Percentiles rank a stretch among this genome's conserved stretches.
These are phyloP conservation scores for Actinomortierella wolfii DNA, from an alignment of 371 early-diverging fungal genomes.

Conservation along the genomic window DNA sequence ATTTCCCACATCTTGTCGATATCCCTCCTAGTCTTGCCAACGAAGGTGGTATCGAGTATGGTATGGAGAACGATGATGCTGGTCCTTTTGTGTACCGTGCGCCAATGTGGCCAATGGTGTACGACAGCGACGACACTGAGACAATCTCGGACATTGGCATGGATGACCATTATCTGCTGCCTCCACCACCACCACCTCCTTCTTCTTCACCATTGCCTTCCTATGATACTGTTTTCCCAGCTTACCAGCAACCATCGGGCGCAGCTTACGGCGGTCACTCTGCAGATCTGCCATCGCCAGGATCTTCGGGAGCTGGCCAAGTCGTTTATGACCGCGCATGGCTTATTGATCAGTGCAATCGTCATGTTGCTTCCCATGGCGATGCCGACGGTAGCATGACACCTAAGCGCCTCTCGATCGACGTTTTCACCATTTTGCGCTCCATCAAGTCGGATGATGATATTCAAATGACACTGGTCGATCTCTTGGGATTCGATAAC, in stretches of 20 bases:
- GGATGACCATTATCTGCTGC: slow-evolving; percentile 7
- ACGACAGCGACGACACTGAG: slow-evolving; percentile 44
- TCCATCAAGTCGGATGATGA: slow-evolving; percentile 54
- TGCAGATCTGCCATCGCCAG: no score
- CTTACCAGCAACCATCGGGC: slow-evolving; percentile 2
- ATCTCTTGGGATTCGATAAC: slow-evolving; percentile 78
- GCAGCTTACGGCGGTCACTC: no score
- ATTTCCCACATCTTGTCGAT: slow-evolving; percentile 16
- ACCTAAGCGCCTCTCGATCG: slow-evolving; percentile 32
- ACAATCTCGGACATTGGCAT: slow-evolving; percentile 29
- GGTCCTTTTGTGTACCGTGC: slow-evolving; percentile 10
- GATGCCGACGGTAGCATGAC: slow-evolving; percentile 23
- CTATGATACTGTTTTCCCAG: slow-evolving; percentile 12
- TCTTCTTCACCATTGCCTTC: slow-evolving; percentile 1
- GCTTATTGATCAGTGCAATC: slow-evolving; percentile 33
- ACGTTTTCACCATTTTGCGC: slow-evolving; percentile 40
- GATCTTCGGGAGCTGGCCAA: slow-evolving; percentile 14
- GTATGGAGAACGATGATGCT: slow-evolving; percentile 34
- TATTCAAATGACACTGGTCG: slow-evolving; percentile 70
- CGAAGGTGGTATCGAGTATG: slow-evolving; percentile 21
- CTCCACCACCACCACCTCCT: slow-evolving; percentile 2
- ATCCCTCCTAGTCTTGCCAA: slow-evolving; percentile 29
- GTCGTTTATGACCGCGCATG: slow-evolving; percentile 25
- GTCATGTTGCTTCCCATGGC: slow-evolving; percentile 9
- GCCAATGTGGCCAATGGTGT: slow-evolving; percentile 30